Base-by-base conservation (phyloP, 1,139 yeast species). In the Magnusiomyces ingens region DNA sequence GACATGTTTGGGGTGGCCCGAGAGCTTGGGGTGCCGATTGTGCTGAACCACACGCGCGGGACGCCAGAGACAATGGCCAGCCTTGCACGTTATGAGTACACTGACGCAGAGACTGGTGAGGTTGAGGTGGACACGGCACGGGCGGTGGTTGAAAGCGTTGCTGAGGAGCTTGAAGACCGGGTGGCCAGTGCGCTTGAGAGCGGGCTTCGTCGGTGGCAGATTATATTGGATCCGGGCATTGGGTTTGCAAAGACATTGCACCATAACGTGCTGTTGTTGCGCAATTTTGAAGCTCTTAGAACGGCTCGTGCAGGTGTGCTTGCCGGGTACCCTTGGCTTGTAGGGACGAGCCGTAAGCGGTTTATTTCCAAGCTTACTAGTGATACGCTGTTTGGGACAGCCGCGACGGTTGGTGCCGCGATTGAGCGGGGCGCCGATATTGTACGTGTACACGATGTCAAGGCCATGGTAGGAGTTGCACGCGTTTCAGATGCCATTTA, bases 161-260 rank as follows among this genome's bases (percentile, higher is more conserved):
- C 85, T 10, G 70, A 80, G 48, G 99, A 93, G 66, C 71, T 93
- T 48, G 73, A 82, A 12, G 61, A 64, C 1, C 80, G 82, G 55
- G 75, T 88, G 41, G 61, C 69, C 1, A 75, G 72, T 52, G 95
- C 96, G 10, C 71, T 79, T 50, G 65, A 62, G 0, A 71, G 71
- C 0, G 96, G 96, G 1, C 80, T 93, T 1, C 75, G 76, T 55
- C 81, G 94, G 67, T 93, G 97, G 96, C 98, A 93, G 69, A 72
- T 93, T 1, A 82, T 94, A 17, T 66, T 90, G 12, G 99, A 93
- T 67, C 99, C 99, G 0, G 99, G 99, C 1, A 71, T 93, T 52
- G 99, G 99, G 1, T 93, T 93, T 71, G 97, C 98, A 19, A 93
- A 93, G 67, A 77, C 76, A 52, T 63, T 77, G 46, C 61, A 68